phyloP scores from a whole-genome alignment of 306 rosid genomes.

The Sphenostylis stenocarpa region DNA sequence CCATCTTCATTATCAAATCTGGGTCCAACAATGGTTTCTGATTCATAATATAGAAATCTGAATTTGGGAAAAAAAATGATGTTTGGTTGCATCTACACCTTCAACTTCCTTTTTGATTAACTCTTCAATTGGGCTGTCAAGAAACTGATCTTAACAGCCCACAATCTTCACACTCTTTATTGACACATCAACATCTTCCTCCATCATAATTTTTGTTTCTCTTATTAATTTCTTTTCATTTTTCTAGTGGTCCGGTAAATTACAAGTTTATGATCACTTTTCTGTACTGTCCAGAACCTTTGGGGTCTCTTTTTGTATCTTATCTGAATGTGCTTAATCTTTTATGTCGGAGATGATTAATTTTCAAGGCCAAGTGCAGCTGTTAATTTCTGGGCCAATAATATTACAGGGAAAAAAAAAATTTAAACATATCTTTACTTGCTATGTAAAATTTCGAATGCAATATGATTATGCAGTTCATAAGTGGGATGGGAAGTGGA shows the following conservation, averaged over 20 bases:
- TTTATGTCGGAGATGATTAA: neutral
- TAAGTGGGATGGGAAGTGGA: slow-evolving; percentile 6
- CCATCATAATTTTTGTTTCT: too few relatives aligned
- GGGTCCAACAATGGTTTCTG: too few relatives aligned
- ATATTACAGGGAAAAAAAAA: neutral
- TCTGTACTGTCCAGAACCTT: neutral
- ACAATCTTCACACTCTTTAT: too few relatives aligned
- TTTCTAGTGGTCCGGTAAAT: neutral
- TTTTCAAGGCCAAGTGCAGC: neutral
- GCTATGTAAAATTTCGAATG: neutral
- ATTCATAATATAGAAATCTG: too few relatives aligned
- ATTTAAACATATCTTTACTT: neutral
- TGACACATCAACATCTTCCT: too few relatives aligned
- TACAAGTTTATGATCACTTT: neutral
- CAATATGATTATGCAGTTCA: neutral
- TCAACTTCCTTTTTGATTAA: too few relatives aligned
- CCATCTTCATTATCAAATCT: too few relatives aligned
- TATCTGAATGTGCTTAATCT: neutral
- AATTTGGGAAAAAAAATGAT: too few relatives aligned
- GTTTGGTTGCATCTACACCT: too few relatives aligned
- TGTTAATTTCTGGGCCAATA: neutral
- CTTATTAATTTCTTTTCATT: too few relatives aligned
- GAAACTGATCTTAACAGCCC: too few relatives aligned
- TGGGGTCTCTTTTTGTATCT: neutral
- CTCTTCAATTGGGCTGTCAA: too few relatives aligned